A percentile compares a stretch with the other conserved stretches of the same genome.
Evolutionary conservation across 75 land plant genomes (phyloP).

Genomic region (Cupressus sempervirens): DNA sequence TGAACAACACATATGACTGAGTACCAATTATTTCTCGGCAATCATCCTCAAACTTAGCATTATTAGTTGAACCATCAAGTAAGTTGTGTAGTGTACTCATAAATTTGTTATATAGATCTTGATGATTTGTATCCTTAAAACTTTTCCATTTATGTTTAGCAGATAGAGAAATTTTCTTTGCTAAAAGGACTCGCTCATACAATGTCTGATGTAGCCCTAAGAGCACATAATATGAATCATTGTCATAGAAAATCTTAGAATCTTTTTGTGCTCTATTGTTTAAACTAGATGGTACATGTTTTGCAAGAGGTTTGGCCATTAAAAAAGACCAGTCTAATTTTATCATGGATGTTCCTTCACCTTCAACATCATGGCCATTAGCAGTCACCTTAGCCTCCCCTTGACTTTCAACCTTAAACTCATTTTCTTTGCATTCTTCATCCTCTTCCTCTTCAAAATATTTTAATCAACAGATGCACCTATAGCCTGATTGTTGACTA

Average conservation of each 20-base stretch:
- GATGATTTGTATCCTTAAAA: conserved; percentile 48
- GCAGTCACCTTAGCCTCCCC: conserved; percentile 83
- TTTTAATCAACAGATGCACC: too few relatives aligned
- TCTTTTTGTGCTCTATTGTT: conserved; percentile 28
- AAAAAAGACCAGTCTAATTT: conserved; percentile 48
- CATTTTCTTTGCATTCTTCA: conserved; percentile 58
- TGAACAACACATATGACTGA: conserved; percentile 93
- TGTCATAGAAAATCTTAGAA: conserved; percentile 72
- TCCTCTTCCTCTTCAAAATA: conserved; percentile 81
- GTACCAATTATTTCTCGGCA: conserved; percentile 94
- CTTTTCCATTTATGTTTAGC: conserved; percentile 74
- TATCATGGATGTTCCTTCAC: conserved; percentile 53
- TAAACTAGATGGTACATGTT: conserved; percentile 40
- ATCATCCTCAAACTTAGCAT: conserved; percentile 95
- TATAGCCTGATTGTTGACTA: too few relatives aligned
- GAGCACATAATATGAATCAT: conserved; percentile 81
- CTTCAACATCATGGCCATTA: conserved; percentile 74
- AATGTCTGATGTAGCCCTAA: conserved; percentile 89
- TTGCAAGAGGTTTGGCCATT: conserved; percentile 75
- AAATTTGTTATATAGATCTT: conserved; percentile 73
- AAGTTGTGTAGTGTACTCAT: conserved; percentile 62
- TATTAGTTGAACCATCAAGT: conserved; percentile 92
- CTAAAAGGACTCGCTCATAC: conserved; percentile 84
- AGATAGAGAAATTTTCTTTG: conserved; percentile 72
- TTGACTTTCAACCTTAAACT: conserved; percentile 85